These are phyloP conservation scores for Exophiala dermatitidis DNA, from an alignment of 2,329 filamentous ascomycete genomes.

Conservation along the genomic window DNA sequence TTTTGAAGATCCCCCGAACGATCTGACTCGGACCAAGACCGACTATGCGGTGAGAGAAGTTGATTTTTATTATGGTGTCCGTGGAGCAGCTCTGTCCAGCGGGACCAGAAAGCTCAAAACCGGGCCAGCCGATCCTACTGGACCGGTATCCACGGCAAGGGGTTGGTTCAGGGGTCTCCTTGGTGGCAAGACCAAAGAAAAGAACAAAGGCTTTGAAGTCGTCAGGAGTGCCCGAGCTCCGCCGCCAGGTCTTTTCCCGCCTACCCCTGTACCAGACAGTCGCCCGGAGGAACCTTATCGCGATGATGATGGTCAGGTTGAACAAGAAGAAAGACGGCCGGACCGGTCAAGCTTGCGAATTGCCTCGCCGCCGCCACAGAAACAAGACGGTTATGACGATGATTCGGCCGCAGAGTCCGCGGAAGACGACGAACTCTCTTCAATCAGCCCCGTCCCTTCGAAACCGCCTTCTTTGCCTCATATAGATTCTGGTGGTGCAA, in stretches of 20 bases:
- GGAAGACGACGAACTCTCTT: conserved; percentile 11
- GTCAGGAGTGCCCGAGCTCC: conserved; percentile 84
- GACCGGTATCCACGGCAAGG: conserved; percentile 78
- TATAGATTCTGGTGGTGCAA: conserved; percentile 52
- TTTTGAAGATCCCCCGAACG: conserved; percentile 34
- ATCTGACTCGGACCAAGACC: conserved; percentile 47
- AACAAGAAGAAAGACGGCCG: conserved; percentile 16
- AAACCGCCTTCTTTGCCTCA: conserved; percentile 52
- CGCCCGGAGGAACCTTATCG: conserved; percentile 57
- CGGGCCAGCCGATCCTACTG: conserved; percentile 88
- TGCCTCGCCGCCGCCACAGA: conserved; percentile 7
- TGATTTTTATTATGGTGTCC: conserved; percentile 92
- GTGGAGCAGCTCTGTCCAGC: conserved; percentile 79
- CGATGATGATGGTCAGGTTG: conserved; percentile 43
- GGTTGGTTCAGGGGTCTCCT: conserved; percentile 80
- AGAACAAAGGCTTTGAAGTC: conserved; percentile 93
- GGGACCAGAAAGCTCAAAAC: conserved; percentile 82
- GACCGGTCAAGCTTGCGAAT: conserved; percentile 9
- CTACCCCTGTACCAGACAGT: conserved; percentile 36
- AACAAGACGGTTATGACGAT: conserved; percentile 12
- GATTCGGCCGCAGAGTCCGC: conserved; percentile 12
- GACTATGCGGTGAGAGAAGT: conserved; percentile 82
- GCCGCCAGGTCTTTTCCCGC: conserved; percentile 56
- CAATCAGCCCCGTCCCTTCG: conserved; percentile 35
- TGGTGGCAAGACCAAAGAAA: conserved; percentile 82